Evolutionary conservation across 2,329 filamentous ascomycete genomes (phyloP).

Genomic region (Pseudofabraea citricarpa): DNA sequence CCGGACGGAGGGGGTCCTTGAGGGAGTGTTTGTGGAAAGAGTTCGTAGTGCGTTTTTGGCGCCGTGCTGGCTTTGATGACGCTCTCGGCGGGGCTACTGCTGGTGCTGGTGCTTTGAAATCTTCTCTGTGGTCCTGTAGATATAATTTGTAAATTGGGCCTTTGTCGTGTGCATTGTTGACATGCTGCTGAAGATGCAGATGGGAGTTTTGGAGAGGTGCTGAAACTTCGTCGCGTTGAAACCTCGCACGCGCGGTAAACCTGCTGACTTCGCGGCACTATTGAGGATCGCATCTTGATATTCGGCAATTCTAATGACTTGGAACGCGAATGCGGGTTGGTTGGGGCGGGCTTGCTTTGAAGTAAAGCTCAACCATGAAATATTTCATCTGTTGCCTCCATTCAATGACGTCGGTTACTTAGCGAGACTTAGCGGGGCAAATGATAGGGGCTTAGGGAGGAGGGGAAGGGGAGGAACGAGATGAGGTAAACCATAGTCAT

Average conservation of each 20-base stretch:
- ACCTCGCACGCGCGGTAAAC: constrained; percentile 3
- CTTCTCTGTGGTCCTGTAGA: neutral
- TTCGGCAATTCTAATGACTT: too few relatives aligned
- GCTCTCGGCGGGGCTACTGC: neutral
- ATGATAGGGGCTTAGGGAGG: too few relatives aligned
- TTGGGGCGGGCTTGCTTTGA: too few relatives aligned
- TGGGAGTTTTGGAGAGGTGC: neutral
- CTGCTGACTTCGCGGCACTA: constrained; percentile 4
- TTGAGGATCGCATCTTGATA: constrained; percentile 10
- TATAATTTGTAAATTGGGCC: neutral
- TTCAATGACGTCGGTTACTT: too few relatives aligned
- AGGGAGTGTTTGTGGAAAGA: constrained; percentile 80
- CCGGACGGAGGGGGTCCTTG: constrained; percentile 72
- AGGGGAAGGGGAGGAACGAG: too few relatives aligned
- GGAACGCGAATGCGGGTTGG: too few relatives aligned
- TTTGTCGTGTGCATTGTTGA: constrained; percentile 7
- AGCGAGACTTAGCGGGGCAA: too few relatives aligned
- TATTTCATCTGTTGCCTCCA: too few relatives aligned
- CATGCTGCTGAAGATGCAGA: constrained; percentile 3
- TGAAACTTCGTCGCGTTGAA: constrained; percentile 10
- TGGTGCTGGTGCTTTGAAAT: neutral
- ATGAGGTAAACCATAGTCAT: too few relatives aligned
- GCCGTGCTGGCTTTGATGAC: neutral
- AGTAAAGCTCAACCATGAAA: too few relatives aligned
- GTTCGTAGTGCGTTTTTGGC: constrained; percentile 69